Percentiles rank a stretch among this genome's conserved stretches.
Conservation (phyloP, 495 filamentous ascomycete species). For the Cenococcum geophilum region DNA sequence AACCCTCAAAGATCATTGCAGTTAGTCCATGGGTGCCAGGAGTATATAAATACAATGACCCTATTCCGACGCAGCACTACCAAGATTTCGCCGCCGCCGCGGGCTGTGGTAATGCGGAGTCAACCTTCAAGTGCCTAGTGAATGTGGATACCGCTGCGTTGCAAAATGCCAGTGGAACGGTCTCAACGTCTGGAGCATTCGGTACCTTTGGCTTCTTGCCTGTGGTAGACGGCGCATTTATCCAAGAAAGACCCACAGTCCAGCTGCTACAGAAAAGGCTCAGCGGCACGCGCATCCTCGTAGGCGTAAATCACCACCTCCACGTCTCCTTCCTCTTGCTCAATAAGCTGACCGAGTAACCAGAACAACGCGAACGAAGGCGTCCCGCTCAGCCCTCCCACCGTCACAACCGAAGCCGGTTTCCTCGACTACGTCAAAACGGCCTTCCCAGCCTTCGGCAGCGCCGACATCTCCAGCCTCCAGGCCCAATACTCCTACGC, state of each 20-base stretch:
- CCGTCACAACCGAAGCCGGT: constrained; percentile 9
- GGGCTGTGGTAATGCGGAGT: not conserved
- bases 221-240: not conserved
- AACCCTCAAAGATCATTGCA: constrained; percentile 7
- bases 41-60: not conserved
- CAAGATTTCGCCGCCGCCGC: not conserved
- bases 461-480: constrained; percentile 18
- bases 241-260: not conserved
- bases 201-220: constrained; percentile 4
- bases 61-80: not conserved
- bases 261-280: not conserved
- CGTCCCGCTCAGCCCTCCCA: constrained; percentile 23
- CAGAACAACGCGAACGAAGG: constrained; percentile 37
- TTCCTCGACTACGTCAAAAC: constrained; percentile 26
- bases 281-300: not conserved
- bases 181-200: constrained; percentile 4
- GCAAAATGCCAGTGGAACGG: constrained; percentile 2
- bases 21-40: not conserved
- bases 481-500: constrained; percentile 22
- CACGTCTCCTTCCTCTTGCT: too few species aligned
- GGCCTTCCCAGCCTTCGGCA: constrained; percentile 24
- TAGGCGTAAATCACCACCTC: not conserved
- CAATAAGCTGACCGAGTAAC: not conserved
- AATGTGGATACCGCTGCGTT: not conserved
- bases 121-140: not conserved